phyloP scores from a whole-genome alignment of 2,329 filamentous ascomycete species.

The Aureobasidium sp. region DNA sequence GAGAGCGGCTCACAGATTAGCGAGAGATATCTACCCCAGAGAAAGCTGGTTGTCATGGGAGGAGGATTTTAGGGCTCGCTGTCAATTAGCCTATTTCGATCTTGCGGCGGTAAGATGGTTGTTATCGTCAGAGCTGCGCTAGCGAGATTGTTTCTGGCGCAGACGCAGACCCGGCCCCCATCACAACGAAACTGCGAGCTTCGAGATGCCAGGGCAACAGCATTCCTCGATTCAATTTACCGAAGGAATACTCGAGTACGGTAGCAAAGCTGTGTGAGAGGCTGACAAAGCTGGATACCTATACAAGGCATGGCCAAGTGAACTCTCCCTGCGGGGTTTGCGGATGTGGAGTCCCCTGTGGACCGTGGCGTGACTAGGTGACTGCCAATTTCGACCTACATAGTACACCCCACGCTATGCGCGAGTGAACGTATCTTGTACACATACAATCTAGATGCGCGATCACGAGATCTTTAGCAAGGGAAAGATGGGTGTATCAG shows the following conservation, averaged over 20 bases:
- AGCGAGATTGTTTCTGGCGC: background rate
- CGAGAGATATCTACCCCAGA: background rate
- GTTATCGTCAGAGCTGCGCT: background rate
- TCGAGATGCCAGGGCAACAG: background rate
- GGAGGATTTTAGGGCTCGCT: background rate
- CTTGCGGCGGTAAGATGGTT: background rate
- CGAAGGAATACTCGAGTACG: background rate
- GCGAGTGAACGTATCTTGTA: background rate
- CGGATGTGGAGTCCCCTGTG: background rate
- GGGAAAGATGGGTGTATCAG: background rate
- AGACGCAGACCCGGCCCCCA: background rate
- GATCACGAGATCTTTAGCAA: background rate
- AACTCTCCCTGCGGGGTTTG: background rate
- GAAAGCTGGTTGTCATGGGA: background rate
- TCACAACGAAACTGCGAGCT: background rate
- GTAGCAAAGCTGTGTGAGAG: background rate
- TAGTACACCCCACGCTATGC: background rate
- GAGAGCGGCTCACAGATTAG: background rate
- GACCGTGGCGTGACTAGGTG: background rate
- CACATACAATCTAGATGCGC: background rate
- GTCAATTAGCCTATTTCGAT: background rate
- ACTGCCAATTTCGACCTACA: background rate
- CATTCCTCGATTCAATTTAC: background rate
- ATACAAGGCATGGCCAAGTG: conserved; percentile 2
- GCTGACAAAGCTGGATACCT: background rate